Conservation (phyloP, 2,329 filamentous ascomycete species). For the Botryosphaeria dothidea region DNA sequence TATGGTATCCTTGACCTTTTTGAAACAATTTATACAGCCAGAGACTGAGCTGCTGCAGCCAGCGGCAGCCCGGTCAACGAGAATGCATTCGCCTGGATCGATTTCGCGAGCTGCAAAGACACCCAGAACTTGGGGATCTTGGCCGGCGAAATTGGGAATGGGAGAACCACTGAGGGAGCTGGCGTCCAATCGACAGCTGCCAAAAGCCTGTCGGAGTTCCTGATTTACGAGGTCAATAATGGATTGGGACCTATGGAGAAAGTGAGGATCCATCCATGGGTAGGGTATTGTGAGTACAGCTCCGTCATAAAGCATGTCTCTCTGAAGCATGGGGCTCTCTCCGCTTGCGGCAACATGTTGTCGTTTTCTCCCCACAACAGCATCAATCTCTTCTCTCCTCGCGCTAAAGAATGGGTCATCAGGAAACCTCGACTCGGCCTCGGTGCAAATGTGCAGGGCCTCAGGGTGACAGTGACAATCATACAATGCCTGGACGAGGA, state of each 20-base stretch:
- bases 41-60: slow-evolving; percentile 24
- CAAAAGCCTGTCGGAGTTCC: background rate
- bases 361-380: slow-evolving; percentile 21
- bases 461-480: slow-evolving; percentile 29
- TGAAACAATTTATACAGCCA: slow-evolving; percentile 29
- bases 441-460: slow-evolving; percentile 21
- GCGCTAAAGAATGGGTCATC: background rate
- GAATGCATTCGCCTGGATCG: slow-evolving; percentile 23
- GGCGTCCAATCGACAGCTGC: background rate
- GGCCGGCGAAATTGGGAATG: background rate
- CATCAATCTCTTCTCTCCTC: slow-evolving; percentile 15
- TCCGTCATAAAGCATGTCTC: slow-evolving; percentile 23
- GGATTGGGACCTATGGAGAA: slow-evolving; percentile 13
- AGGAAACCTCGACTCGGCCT: background rate
- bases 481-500: slow-evolving; percentile 26
- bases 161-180: background rate
- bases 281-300: slow-evolving; percentile 23
- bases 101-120: slow-evolving; percentile 9
- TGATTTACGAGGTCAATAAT: slow-evolving; percentile 19
- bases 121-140: background rate
- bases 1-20: slow-evolving; percentile 20
- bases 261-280: slow-evolving; percentile 21
- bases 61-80: slow-evolving; percentile 22
- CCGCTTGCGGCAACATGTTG: slow-evolving; percentile 11
- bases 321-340: background rate